Evolutionary conservation across 2,329 filamentous ascomycete genomes (phyloP), one percentile per base, ranked within the genome.

Genomic region (Seiridium unicorne): DNA sequence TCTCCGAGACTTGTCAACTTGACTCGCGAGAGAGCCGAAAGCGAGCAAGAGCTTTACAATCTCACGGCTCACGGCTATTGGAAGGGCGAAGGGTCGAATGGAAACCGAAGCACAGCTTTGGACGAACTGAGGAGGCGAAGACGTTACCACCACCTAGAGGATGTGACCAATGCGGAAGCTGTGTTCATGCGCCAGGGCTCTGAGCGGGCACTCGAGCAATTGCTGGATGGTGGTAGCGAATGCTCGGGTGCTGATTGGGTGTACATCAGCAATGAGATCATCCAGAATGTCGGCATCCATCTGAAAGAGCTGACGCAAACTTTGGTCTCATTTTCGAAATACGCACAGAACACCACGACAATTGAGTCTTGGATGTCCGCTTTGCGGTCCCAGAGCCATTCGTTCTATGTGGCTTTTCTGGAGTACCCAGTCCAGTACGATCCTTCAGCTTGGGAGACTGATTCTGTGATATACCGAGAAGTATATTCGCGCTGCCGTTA

Each of bases 231-330:
- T 1, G 66, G 63, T 10, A 62, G 60, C 0, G 59, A 62, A 34
- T 76, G 79, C 63, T 73, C 73, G 13, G 77, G 76, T 3, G 73
- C 78, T n/a, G 77, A 81, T 60, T 82, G 80, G 80, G 63, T 68
- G 2, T 62, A 69, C 4, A 71, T 77, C n/a, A 68, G 73, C 6
- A 72, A 75, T 40, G 76, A 78, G 55, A 77, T 82, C 47, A 74
- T 80, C 46, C 73, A 75, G 57, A 69, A 69, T 10, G 77, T 76
- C 57, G 73, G 73, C 1, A 63, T 59, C 9, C 70, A 73, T 36
- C 59, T 79, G 32, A 68, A 69, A 55, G 67, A 69, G 44, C 64
- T 79, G 36, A 67, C 72, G 38, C 62, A 68, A 13, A 68, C 66
- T 4, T 66, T 74, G 5, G 59, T 63, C 1, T 58, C 65, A 1